Base-by-base conservation (phyloP, 208 protist genomes). In the Crithidia brevicula region DNA sequence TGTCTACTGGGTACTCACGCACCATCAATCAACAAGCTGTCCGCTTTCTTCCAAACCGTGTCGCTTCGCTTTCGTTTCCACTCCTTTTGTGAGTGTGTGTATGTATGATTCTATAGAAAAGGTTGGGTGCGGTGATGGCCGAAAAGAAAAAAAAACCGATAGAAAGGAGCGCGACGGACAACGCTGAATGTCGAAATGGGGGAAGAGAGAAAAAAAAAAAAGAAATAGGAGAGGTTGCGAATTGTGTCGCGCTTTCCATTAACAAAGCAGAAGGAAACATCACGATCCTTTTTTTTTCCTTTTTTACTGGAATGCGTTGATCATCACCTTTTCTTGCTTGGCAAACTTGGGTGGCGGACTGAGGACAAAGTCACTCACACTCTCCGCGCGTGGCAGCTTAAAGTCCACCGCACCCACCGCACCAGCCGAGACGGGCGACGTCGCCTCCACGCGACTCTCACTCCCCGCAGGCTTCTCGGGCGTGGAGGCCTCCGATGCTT, bases 401-500 rank as follows among this genome's bases (percentile, higher is more conserved):
- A 62, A 62, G 42, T 62, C 57, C 8, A 51, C 57, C 23, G 42
- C 20, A 8, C 27, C 57, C 13, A 62, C 57, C 13, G 57, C 23
- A 9, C 15, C 57, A 11, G 58, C 30, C 4, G 36, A 43, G 8
- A 36, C n/a, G 1, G 69, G 33, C 15, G 47, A 64, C 59, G 25
- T 40, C 22, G 50, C 43, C 3, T 65, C 69, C 23, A 20, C 34
- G 15, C 27, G 46, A 11, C 11, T 20, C 4, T 22, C 28, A 36
- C 33, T 40, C 27, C 34, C 34, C 3, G 65, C 57, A 6, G 65
- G 50, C 57, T 72, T 78, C 43, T 78, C 57, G 38, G 72, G 72
- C 34, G 65, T 65, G 47, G 28, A 10, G 7, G 20, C 33, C 13
- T 34, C 33, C 15, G 40, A n/a, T 28, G 33, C 28, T 28, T 53